Base-by-base conservation (phyloP, 148 eudicot genomes). In the Chenopodium formosanum region DNA sequence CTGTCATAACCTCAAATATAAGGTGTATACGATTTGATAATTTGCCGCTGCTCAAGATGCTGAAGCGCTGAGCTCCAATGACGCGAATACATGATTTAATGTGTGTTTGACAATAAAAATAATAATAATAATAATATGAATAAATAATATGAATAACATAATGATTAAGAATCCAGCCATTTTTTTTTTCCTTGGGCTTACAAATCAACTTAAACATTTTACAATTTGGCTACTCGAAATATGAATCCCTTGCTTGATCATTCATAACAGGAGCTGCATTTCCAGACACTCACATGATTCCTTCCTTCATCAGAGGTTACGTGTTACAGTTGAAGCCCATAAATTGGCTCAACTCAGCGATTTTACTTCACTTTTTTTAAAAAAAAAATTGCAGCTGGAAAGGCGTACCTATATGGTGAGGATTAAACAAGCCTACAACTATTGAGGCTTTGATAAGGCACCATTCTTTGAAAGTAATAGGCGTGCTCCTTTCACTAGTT, bases 401-500 rank as follows among this genome's bases (percentile, higher is more conserved):
- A 63, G 82, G 19, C 11, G 2, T 9, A 44, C 7, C 19, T 4
- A 6, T 14, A 27, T 23, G 73, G 44, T 44, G 50, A 60, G 31
- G 47, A 62, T 29, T 48, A 65, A 64, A 73, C n/a, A 58, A 69
- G 60, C 60, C 56, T 74, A 31, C 14, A 50, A 29, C 76, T 75
- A 83, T 31, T 52, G 70, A 46, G 88, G 82, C 80, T 86, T 90
- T 29, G 82, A 84, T 82, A 84, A 84, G 9, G 82, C 80, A 20
- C 91, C 79, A 65, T 89, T 85, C 79, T 85, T 91, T 46, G 89
- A 85, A 83, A 96, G 85, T 83, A 96, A 82, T 86, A 85, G 80
- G 12, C 93, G 88, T 68, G 85, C 86, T 13, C 93, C 92, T 80
- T 82, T 89, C 52, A 92, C 97, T 20, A 96, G 88, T 85, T 96